A percentile compares a stretch with the other conserved stretches of the same genome.
Evolutionary conservation across 2,329 filamentous ascomycete species (phyloP).

Genomic region (Colletotrichum aenigma): DNA sequence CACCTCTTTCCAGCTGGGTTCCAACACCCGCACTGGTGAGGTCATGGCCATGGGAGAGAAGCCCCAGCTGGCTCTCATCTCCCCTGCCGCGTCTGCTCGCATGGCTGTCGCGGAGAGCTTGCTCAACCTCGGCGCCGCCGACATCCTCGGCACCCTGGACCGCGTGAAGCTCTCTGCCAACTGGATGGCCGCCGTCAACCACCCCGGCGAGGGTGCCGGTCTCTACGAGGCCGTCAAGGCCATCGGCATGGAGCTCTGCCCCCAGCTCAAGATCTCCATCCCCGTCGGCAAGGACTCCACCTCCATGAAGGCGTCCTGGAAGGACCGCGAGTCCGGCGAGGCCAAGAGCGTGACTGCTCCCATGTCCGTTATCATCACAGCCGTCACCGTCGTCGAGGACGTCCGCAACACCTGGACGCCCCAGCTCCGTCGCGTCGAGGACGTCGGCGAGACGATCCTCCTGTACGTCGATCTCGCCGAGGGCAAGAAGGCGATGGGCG

Average conservation of each 20-base stretch:
- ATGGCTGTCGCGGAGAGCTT: slow-evolving; percentile 97
- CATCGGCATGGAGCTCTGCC: slow-evolving; percentile 91
- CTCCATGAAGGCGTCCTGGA: slow-evolving; percentile 99
- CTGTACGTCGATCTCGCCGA: slow-evolving; percentile 90
- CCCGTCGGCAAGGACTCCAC: slow-evolving; percentile 98
- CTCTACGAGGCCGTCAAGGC: slow-evolving; percentile 94
- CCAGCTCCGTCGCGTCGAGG: slow-evolving; percentile 79
- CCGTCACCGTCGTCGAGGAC: slow-evolving; percentile 84
- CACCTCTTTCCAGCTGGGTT: slow-evolving; percentile 71
- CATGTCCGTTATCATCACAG: slow-evolving; percentile 87
- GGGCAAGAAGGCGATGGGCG: slow-evolving; percentile 82
- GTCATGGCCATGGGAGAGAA: slow-evolving; percentile 99
- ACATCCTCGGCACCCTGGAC: slow-evolving; percentile 71
- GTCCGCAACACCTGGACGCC: slow-evolving; percentile 93
- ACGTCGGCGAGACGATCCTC: slow-evolving; percentile 86
- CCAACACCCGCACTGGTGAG: slow-evolving; percentile 79
- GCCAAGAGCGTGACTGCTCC: slow-evolving; percentile 89
- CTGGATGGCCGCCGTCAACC: slow-evolving; percentile 98
- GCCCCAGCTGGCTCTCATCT: slow-evolving; percentile 87
- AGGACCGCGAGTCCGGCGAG: slow-evolving; percentile 67
- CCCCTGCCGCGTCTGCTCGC: slow-evolving; percentile 84
- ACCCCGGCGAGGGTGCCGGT: slow-evolving; percentile 89
- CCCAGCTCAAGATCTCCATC: slow-evolving; percentile 87
- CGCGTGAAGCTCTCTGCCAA: slow-evolving; percentile 92
- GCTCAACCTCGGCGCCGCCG: slow-evolving; percentile 86